Base-by-base conservation (phyloP, 441 rosid genomes). In the Manihot esculenta region DNA sequence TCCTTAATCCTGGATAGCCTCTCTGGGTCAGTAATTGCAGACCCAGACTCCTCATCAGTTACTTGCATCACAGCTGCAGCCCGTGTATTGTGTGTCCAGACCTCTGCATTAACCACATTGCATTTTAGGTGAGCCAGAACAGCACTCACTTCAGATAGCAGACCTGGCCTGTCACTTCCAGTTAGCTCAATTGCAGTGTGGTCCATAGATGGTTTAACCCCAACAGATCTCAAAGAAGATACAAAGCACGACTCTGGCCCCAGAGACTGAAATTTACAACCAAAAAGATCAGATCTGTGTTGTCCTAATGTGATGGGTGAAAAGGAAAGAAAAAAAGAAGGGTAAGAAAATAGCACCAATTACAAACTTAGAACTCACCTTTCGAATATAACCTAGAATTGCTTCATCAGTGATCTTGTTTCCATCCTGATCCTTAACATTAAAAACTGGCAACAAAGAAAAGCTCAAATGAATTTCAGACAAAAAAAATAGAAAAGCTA, bases 1-100 rank as follows among this genome's bases (percentile, higher is more conserved):
- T 73, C 68, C 85, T 85, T 88, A 76, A 92, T 86, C 80, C 79
- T 68, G 9, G 92, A 79, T 47, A 94, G 76, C 74, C 86, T 81
- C 69, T 89, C 88, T 1, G 79, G 87, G 49, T 89, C 93, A 61
- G 77, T 75, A 72, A 94, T 81, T 10, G 96, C 89, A 20, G 84
- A 78, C 20, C 91, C 95, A 0, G 93, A 86, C 68, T 81, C 86
- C 78, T 80, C 83, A 73, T 94, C 97, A 0, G 90, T 87, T 51
- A 94, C 94, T 59, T 88, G 85, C 88, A 94, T 87, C 75, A 94
- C 97, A 10, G 97, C 97, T 23, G 99, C 97, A 30, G 89, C 97
- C 58, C 97, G 79, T 1, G 83, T 86, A 64, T 94, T 94, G 57
- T 94, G 99, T 33, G 99, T 94, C 99, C 99, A 94, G 10, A 94